Conservation (phyloP, 768 basidiomycete genomes). For the Amanita rimosa region DNA sequence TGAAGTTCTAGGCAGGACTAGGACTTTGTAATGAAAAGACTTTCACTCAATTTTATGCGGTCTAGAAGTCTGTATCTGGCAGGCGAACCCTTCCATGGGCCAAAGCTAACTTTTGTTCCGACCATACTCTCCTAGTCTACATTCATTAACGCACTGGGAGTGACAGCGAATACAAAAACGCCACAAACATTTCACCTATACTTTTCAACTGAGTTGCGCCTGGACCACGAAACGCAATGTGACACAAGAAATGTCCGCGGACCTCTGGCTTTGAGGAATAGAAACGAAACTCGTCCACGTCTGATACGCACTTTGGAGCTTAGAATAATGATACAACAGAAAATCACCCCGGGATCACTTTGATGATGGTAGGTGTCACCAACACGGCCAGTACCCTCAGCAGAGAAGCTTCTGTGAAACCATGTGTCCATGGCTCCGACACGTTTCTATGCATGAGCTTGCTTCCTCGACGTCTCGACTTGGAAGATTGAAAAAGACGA, state of each 20-base stretch:
- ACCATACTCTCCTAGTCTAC: not conserved
- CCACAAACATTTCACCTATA: not conserved
- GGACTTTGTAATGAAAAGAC: slow-evolving; percentile 1
- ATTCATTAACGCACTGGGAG: not conserved
- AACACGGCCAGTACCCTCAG: too few relatives aligned
- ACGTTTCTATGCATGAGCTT: too few relatives aligned
- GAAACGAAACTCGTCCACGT: not conserved
- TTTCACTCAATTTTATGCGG: not conserved
- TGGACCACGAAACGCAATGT: not conserved
- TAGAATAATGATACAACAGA: not conserved
- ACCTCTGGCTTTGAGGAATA: not conserved
- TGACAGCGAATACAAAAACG: not conserved
- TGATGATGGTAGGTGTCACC: not conserved
- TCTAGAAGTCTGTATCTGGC: not conserved
- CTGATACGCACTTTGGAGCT: not conserved
- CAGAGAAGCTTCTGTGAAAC: not conserved
- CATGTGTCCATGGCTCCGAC: not conserved
- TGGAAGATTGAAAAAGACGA: not conserved
- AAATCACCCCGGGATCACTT: not conserved
- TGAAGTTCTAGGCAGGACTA: not conserved
- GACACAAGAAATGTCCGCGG: slow-evolving; percentile 3
- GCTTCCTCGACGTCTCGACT: not conserved
- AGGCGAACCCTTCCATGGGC: not conserved
- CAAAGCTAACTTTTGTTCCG: not conserved
- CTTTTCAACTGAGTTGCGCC: not conserved